A percentile compares a stretch with the other conserved stretches of the same genome.
phyloP scores from a whole-genome alignment of 768 basidiomycete genomes.

The Fomitopsis serialis region DNA sequence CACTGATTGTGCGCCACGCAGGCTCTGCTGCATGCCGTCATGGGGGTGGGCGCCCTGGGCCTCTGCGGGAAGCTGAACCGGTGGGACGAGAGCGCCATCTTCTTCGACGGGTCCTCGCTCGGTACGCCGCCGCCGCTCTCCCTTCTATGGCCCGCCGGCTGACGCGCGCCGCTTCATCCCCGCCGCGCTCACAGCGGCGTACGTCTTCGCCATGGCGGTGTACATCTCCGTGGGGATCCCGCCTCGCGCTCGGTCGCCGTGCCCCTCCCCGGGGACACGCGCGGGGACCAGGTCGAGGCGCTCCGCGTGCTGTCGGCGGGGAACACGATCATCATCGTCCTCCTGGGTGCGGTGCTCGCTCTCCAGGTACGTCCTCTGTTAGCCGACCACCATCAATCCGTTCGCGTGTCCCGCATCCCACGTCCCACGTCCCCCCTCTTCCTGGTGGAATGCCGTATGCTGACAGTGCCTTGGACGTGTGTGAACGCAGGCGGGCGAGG shows the following conservation, averaged over 20 bases:
- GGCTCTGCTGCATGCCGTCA: conserved; percentile 85
- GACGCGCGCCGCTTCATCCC: not conserved
- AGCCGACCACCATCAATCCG: not conserved
- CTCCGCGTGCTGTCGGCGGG: conserved; percentile 80
- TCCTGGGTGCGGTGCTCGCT: conserved; percentile 57
- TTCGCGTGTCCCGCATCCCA: not conserved
- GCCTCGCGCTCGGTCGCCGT: conserved; percentile 69
- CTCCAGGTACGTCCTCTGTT: conserved; percentile 56
- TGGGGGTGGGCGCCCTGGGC: conserved; percentile 71
- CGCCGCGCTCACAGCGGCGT: conserved; percentile 44
- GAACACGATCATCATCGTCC: conserved; percentile 75
- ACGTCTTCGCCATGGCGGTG: conserved; percentile 70
- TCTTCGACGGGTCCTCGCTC: conserved; percentile 87
- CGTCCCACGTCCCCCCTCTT: not conserved
- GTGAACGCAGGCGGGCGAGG: conserved; percentile 37
- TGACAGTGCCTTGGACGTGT: not conserved
- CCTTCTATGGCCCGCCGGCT: not conserved
- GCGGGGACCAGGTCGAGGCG: conserved; percentile 67
- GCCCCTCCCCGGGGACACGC: conserved; percentile 52
- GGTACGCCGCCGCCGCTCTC: conserved; percentile 44
- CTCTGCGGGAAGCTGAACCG: conserved; percentile 74
- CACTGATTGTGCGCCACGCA: conserved; percentile 23
- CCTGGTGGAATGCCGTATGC: not conserved
- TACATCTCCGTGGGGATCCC: conserved; percentile 80
- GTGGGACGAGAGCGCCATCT: conserved; percentile 92